These are phyloP conservation scores for Syzygium jambos DNA, from an alignment of 345 rosid genomes.

Conservation along the genomic window DNA sequence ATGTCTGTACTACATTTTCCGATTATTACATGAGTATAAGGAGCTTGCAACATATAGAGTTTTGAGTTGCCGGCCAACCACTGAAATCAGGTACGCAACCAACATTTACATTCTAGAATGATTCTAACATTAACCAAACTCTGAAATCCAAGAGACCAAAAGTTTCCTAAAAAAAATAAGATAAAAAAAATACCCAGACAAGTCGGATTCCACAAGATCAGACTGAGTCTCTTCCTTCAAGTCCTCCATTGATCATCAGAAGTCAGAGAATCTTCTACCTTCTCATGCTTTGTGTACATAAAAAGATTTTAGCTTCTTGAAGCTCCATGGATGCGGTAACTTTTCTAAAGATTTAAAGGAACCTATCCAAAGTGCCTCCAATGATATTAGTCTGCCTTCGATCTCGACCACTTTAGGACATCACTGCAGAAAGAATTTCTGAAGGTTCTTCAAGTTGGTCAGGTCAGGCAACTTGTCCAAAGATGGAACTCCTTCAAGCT, in stretches of 20 bases:
- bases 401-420: neutral
- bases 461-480: neutral
- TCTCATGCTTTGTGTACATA: neutral
- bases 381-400: neutral
- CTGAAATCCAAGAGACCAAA: neutral
- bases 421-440: neutral
- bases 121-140: neutral
- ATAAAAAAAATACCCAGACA: neutral
- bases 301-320: neutral
- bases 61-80: no score
- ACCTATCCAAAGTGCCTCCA: no score
- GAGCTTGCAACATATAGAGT: no score
- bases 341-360: no score
- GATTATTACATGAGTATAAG: no score
- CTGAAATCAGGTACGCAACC: neutral
- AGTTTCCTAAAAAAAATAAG: neutral
- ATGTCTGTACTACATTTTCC: no score
- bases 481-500: neutral
- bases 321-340: neutral
- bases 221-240: neutral
- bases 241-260: neutral
- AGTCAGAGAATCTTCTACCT: neutral
- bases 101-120: neutral
- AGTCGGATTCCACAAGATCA: neutral
- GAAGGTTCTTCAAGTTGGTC: neutral